These are phyloP conservation scores for Biscogniauxia mediterranea DNA, from an alignment of 2,329 filamentous ascomycete species.

Conservation along the genomic window DNA sequence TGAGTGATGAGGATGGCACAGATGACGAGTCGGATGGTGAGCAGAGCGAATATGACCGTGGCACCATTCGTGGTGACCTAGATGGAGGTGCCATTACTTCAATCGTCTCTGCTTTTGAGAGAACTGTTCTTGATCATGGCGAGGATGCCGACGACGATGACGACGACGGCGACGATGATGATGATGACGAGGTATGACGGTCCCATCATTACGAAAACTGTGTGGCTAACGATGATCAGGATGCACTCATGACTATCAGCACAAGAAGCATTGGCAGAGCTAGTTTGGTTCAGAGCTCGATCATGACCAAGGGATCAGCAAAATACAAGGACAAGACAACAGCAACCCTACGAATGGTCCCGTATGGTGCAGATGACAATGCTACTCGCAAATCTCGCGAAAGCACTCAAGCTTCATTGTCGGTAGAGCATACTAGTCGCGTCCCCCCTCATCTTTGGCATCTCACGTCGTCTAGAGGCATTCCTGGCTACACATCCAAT, in stretches of 20 bases:
- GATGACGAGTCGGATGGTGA: not conserved
- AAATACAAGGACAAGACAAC: not conserved
- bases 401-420: not conserved
- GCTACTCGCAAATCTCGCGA: not conserved
- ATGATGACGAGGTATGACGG: conserved; percentile 2
- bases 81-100: not conserved
- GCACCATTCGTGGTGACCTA: not conserved
- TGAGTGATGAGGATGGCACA: not conserved
- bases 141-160: conserved; percentile 2
- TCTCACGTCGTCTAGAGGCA: not conserved
- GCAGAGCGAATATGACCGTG: not conserved
- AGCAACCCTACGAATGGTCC: not conserved
- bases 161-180: conserved; percentile 8
- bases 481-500: not conserved
- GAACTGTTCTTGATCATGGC: too few relatives aligned
- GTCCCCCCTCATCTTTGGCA: not conserved
- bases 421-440: not conserved
- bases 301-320: not conserved
- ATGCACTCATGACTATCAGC: not conserved
- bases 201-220: not conserved
- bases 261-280: not conserved
- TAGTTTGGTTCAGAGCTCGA: not conserved
- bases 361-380: not conserved
- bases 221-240: not conserved
- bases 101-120: not conserved